Base-by-base conservation (phyloP, 768 basidiomycete genomes). In the Tylopilus felleus region DNA sequence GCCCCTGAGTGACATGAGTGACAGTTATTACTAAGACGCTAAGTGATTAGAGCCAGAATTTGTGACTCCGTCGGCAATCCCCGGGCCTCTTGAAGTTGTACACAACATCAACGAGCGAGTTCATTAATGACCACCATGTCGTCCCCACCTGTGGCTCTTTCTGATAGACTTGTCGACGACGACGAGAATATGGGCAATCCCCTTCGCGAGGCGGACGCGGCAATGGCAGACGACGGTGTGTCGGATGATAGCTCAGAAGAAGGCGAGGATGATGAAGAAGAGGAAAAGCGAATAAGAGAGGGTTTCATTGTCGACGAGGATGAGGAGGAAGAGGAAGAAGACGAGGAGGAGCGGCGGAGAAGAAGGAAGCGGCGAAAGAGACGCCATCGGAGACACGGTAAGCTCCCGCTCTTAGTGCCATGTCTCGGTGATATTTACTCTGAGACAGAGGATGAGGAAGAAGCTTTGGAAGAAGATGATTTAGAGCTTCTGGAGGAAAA, bases 281-380 rank as follows among this genome's bases (percentile, higher is more conserved):
- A 93, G 73, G 88, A 77, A 62, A 80, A 82, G 53, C 77, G 82
- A 52, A 83, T 97, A 52, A 76, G 84, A 47, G 90, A 94, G 47
- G 94, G 91, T 0, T 97, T 98, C 67, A 97, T 98, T 62, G 93
- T 94, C 8, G 90, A 90, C 9, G 92, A 95, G 55, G 93, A 90
- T 0, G 88, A 93, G n/a, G 91, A 93, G 8, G 91, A 93, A 0
- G 90, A 88, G 4, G 88, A 83, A 0, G 84, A 83, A 2, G 82
- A 80, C 16, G 83, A 82, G 40, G 77, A 79, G 41, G 80, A 78
- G 51, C 75, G 79, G 54, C 78, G 73, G 41, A 75, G 81, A 61
- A 79, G 79, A 60, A 79, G 81, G 55, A 91, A 85, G 68, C 78
- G 82, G 58, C 80, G 85, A 65, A 85, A 85, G 73, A 82, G 77